These are phyloP conservation scores for Monosporascus ibericus DNA, from an alignment of 2,329 filamentous ascomycete species.

Conservation along the genomic window DNA sequence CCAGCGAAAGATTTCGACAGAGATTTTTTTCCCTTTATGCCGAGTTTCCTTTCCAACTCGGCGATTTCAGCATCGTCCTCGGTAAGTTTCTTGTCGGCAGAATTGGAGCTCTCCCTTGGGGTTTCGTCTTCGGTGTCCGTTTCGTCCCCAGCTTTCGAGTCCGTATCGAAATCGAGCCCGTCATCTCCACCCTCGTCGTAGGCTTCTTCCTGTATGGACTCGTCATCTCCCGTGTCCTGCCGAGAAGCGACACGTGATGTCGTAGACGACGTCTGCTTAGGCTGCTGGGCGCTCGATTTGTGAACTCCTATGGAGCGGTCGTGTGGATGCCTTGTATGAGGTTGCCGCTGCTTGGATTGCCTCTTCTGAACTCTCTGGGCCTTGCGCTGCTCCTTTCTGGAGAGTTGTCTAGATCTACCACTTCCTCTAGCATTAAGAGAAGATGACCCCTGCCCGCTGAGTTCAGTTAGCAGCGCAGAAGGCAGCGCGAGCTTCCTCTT, in stretches of 20 bases:
- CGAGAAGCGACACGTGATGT: conserved; percentile 9
- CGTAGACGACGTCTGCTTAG: conserved; percentile 2
- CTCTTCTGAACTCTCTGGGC: conserved; percentile 24
- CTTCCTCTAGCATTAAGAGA: conserved; percentile 5
- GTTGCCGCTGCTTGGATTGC: conserved; percentile 19
- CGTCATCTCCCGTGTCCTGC: conserved; percentile 6
- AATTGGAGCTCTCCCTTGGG: conserved; percentile 21
- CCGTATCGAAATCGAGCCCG: conserved; percentile 24
- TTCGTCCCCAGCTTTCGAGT: conserved; percentile 23
- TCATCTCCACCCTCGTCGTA: conserved; percentile 15
- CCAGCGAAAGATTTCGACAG: conserved; percentile 69
- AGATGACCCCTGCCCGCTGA: conserved; percentile 27
- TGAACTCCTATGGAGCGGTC: background rate
- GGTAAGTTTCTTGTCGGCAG: conserved; percentile 58
- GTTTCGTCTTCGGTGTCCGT: conserved; percentile 10
- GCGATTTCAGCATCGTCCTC: conserved; percentile 87
- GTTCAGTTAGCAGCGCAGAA: conserved; percentile 35
- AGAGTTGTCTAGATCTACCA: conserved; percentile 14
- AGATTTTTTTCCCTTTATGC: conserved; percentile 70
- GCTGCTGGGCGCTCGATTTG: background rate
- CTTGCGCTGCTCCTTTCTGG: conserved; percentile 26
- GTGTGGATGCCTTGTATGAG: conserved; percentile 6
- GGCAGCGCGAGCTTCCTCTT: conserved; percentile 37
- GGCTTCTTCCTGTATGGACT: conserved; percentile 12
- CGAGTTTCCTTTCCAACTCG: conserved; percentile 79